Base-by-base conservation (phyloP, 1,139 yeast species). In the Pichia cactophila region DNA sequence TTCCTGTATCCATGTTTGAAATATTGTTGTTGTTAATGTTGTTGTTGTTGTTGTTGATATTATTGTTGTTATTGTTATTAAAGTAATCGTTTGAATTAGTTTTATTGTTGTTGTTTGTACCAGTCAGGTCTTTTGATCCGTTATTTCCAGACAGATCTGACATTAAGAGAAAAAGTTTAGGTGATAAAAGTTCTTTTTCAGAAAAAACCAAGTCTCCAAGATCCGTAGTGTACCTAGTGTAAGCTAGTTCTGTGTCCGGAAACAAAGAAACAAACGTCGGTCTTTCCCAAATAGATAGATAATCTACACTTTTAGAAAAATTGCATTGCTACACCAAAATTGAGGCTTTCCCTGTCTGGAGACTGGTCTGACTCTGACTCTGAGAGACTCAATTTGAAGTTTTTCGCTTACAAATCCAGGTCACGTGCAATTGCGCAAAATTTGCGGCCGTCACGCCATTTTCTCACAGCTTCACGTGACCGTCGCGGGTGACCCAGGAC, bases 401-500 rank as follows among this genome's bases (percentile, higher is more conserved):
- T 28, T 28, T 28, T 8, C 31, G 11, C 11, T 20, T 35, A 8
- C 7, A n/a, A 35, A 16, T 16, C 16, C 14, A 23, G 16, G 33
- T 41, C 48, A 45, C 44, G 14, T 28, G 26, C 16, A 26, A 45
- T 35, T 17, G 31, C 44, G 38, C 38, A 42, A 42, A 26, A 16
- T 23, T 12, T 20, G 2, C 8, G n/a, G 4, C 28, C 7, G 29
- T 20, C 41, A 28, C 43, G 26, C 16, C 33, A 26, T 40, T 5
- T 26, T 16, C 12, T 40, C 33, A 29, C 33, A 26, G 33, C 4
- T 40, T 26, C 42, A 26, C 45, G 88, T 86, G 78, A 75, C 95
- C 88, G 9, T 67, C 69, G 14, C 83, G 72, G 2, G 89, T 95
- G 61, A 85, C 78, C 95, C 95, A 85, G 58, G 75, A 73, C 56